These are phyloP conservation scores for Fusarium sp. DNA, from an alignment of 2,329 filamentous ascomycete genomes.

Conservation along the genomic window DNA sequence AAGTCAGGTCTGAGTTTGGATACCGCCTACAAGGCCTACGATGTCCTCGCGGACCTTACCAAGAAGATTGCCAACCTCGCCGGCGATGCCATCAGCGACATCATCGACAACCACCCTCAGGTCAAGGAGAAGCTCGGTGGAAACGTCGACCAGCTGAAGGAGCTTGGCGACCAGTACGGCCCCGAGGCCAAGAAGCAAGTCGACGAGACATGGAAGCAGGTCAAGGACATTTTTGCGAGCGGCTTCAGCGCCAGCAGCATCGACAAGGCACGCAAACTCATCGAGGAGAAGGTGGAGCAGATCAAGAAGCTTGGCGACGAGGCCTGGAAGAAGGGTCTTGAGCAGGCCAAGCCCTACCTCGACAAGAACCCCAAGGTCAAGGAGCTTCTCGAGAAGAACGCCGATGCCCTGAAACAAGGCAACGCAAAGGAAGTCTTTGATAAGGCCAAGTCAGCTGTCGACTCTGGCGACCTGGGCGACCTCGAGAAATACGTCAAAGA, in stretches of 20 bases:
- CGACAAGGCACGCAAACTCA: conserved; percentile 72
- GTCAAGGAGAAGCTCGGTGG: conserved; percentile 81
- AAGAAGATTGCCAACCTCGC: conserved; percentile 73
- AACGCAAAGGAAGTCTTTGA: conserved; percentile 76
- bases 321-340: conserved; percentile 79
- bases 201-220: conserved; percentile 78
- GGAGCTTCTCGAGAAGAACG: conserved; percentile 80
- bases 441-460: conserved; percentile 72
- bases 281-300: conserved; percentile 80
- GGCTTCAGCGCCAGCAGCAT: conserved; percentile 70
- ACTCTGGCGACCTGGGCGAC: conserved; percentile 71
- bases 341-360: conserved; percentile 79
- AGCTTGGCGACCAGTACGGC: conserved; percentile 78
- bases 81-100: conserved; percentile 73
- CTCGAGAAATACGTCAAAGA: conserved; percentile 55
- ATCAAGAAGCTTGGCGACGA: conserved; percentile 79
- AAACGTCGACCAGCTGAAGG: conserved; percentile 77
- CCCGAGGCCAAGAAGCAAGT: conserved; percentile 84
- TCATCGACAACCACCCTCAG: conserved; percentile 81
- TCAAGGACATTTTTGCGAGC: conserved; percentile 74
- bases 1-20: conserved; percentile 74
- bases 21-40: conserved; percentile 73
- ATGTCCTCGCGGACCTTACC: conserved; percentile 74
- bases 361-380: conserved; percentile 85
- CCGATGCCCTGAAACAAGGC: conserved; percentile 76